These are phyloP conservation scores for Yamadazyma pseudoaaseri DNA, from an alignment of 1,139 yeast genomes.

Conservation along the genomic window DNA sequence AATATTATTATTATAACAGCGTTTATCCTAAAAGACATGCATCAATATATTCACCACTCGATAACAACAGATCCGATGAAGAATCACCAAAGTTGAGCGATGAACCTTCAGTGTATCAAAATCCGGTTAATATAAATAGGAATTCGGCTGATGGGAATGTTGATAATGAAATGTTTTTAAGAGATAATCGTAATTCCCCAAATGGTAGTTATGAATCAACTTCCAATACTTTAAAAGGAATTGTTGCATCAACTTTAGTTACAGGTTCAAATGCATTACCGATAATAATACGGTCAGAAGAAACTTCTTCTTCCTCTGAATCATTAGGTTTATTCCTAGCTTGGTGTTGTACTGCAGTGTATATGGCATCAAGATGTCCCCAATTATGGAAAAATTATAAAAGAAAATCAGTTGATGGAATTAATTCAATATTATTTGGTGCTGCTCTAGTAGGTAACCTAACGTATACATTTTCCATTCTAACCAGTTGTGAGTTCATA, in stretches of 20 bases:
- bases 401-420: conserved; percentile 80
- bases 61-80: conserved; percentile 2
- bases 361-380: conserved; percentile 79
- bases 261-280: conserved; percentile 24
- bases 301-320: conserved; percentile 8
- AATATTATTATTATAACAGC: conserved; percentile 68
- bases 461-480: conserved; percentile 75
- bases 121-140: not conserved
- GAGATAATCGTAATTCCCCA: conserved; percentile 6
- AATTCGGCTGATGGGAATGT: not conserved
- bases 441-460: conserved; percentile 80
- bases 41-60: conserved; percentile 8
- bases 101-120: not conserved
- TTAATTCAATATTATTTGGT: conserved; percentile 74
- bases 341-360: conserved; percentile 78
- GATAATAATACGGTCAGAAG: conserved; percentile 5
- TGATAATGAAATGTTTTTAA: not conserved
- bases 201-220: conserved; percentile 9
- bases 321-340: conserved; percentile 60
- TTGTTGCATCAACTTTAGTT: conserved; percentile 23
- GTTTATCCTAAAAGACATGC: conserved; percentile 28
- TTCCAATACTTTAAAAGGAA: not conserved
- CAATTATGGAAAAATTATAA: conserved; percentile 74
- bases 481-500: conserved; percentile 48
- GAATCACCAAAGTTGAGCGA: conserved; percentile 1